A percentile compares a stretch with the other conserved stretches of the same genome.
These are phyloP conservation scores for Candida sp. DNA, from an alignment of 1,139 yeast species.

Conservation along the genomic window DNA sequence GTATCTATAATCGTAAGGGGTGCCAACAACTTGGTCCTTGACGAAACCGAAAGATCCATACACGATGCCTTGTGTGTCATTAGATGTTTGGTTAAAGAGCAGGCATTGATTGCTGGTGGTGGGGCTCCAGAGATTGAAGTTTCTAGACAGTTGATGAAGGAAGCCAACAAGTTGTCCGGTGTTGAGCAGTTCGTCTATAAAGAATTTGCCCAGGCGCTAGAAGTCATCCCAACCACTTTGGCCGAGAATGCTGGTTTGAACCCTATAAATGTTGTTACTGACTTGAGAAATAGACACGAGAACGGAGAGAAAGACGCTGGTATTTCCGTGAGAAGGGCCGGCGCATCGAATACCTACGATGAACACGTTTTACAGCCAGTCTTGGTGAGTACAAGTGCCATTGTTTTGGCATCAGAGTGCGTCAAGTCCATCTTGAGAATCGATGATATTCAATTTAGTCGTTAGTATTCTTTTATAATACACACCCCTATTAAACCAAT, in stretches of 20 bases:
- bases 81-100: slow-evolving; percentile 93
- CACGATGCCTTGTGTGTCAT: slow-evolving; percentile 98
- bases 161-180: slow-evolving; percentile 80
- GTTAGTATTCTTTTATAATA: slow-evolving; percentile 18
- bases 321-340: slow-evolving; percentile 91
- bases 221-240: slow-evolving; percentile 94
- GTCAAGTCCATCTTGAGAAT: slow-evolving; percentile 95
- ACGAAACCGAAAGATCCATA: slow-evolving; percentile 95
- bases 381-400: slow-evolving; percentile 91
- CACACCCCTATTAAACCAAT: slow-evolving; percentile 42
- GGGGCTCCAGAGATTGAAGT: slow-evolving; percentile 99
- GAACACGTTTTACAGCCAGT: slow-evolving; percentile 98
- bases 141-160: slow-evolving; percentile 78
- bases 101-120: slow-evolving; percentile 97
- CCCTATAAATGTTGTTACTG: slow-evolving; percentile 94
- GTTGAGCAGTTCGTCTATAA: slow-evolving; percentile 95
- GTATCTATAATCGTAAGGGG: slow-evolving; percentile 95
- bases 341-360: slow-evolving; percentile 88
- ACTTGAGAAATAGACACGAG: slow-evolving; percentile 90
- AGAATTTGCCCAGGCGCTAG: slow-evolving; percentile 95
- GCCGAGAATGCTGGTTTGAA: slow-evolving; percentile 99
- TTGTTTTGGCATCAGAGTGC: slow-evolving; percentile 93
- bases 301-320: slow-evolving; percentile 95
- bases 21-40: slow-evolving; percentile 87
- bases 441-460: slow-evolving; percentile 82